These are phyloP conservation scores for Trifolium pratense DNA, from an alignment of 306 rosid species.

Conservation along the genomic window DNA sequence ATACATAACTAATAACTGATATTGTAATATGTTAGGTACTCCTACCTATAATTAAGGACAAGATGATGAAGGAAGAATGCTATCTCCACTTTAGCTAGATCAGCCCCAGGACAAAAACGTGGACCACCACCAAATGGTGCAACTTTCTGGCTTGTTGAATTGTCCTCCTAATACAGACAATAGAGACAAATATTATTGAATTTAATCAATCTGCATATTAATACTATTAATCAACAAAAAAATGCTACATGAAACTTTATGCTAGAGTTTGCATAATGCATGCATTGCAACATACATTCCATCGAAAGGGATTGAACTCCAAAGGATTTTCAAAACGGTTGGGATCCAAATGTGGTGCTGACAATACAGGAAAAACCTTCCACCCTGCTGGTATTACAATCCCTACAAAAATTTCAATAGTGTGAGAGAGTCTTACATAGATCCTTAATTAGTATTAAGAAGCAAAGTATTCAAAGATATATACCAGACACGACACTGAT, in stretches of 20 bases:
- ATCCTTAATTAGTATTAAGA: no score
- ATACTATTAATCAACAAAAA: no score
- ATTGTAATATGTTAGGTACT: constrained; percentile 10
- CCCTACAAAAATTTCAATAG: constrained; percentile 43
- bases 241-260: neutral
- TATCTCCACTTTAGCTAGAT: constrained; percentile 75
- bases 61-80: constrained; percentile 83
- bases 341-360: constrained; percentile 68
- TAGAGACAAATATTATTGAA: no score
- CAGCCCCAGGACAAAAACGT: constrained; percentile 84
- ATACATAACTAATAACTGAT: no score
- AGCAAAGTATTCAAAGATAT: no score
- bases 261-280: constrained; percentile 1
- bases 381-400: constrained; percentile 73
- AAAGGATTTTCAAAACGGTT: constrained; percentile 56
- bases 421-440: constrained; percentile 1
- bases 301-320: constrained; percentile 75
- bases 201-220: no score
- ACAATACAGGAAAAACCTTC: constrained; percentile 82
- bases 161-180: constrained; percentile 59
- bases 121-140: constrained; percentile 84
- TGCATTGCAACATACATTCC: constrained; percentile 61
- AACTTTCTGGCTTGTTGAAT: constrained; percentile 59
- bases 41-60: constrained; percentile 85
- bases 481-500: no score